phyloP scores from a whole-genome alignment of 83 land plant genomes.

The Thuja plicata region DNA sequence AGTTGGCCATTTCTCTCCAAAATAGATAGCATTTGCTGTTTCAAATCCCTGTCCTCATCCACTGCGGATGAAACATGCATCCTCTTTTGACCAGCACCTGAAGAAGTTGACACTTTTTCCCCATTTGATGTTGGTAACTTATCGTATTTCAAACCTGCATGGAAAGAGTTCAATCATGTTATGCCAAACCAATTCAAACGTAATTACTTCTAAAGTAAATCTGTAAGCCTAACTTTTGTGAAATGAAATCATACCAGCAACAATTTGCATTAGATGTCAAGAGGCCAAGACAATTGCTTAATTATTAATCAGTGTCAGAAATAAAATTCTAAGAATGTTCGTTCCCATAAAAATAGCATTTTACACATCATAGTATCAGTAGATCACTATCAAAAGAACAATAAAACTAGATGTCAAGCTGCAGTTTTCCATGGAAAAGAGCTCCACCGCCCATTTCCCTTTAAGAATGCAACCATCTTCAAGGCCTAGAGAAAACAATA shows the following conservation, averaged over 20 bases:
- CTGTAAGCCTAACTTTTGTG: background rate
- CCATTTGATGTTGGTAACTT: slow-evolving; percentile 15
- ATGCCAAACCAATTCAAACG: slow-evolving; percentile 1
- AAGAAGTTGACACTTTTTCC: slow-evolving; percentile 9
- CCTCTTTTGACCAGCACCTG: background rate
- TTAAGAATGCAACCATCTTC: background rate
- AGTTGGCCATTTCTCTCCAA: slow-evolving; percentile 14
- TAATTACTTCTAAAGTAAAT: background rate
- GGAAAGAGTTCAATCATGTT: background rate
- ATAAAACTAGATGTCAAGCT: background rate
- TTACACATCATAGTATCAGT: background rate
- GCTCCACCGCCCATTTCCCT: background rate
- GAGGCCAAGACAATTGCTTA: background rate
- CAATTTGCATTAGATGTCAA: background rate
- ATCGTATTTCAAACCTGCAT: slow-evolving; percentile 11
- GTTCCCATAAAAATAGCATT: background rate
- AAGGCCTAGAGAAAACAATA: background rate
- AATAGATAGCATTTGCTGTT: slow-evolving; percentile 12
- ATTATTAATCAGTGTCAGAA: background rate
- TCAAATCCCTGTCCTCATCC: slow-evolving; percentile 6
- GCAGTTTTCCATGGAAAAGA: background rate
- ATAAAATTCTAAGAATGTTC: background rate
- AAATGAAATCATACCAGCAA: background rate
- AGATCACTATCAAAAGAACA: background rate
- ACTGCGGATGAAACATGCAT: background rate